Conservation (phyloP, 768 basidiomycete species). For the Leccinellum luteum region DNA sequence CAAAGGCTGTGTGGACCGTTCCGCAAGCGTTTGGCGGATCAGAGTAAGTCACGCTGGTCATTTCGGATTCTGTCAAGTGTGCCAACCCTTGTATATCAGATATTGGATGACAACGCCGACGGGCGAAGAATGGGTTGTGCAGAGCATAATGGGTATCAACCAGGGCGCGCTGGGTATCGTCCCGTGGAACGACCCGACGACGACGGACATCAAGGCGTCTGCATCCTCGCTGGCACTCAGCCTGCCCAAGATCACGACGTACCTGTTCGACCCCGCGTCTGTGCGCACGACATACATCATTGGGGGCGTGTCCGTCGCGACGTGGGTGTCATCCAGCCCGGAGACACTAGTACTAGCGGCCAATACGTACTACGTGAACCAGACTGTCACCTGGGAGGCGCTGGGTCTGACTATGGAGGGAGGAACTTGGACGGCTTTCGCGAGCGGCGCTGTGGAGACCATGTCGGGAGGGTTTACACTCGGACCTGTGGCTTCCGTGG, state of each 20-base stretch:
- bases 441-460: conserved; percentile 13
- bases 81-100: conserved; percentile 27
- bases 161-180: conserved; percentile 61
- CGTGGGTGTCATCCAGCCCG: conserved; percentile 41
- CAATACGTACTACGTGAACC: conserved; percentile 46
- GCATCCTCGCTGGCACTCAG: conserved; percentile 48
- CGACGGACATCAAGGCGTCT: conserved; percentile 49
- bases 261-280: conserved; percentile 43
- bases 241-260: conserved; percentile 44
- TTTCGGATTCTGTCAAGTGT: neutral
- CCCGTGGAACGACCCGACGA: conserved; percentile 52
- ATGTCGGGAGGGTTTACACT: conserved; percentile 13
- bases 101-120: conserved; percentile 66
- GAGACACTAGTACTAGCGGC: conserved; percentile 48
- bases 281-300: conserved; percentile 39
- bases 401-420: conserved; percentile 21
- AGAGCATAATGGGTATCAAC: conserved; percentile 65
- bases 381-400: conserved; percentile 32
- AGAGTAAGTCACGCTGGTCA: conserved; percentile 22
- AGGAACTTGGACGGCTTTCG: conserved; percentile 2
- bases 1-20: conserved; percentile 74
- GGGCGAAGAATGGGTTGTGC: conserved; percentile 65
- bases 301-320: conserved; percentile 44
- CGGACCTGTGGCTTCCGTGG: conserved; percentile 25
- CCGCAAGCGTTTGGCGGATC: conserved; percentile 68